phyloP scores from a whole-genome alignment of 441 rosid genomes.

The Theobroma grandiflorum region DNA sequence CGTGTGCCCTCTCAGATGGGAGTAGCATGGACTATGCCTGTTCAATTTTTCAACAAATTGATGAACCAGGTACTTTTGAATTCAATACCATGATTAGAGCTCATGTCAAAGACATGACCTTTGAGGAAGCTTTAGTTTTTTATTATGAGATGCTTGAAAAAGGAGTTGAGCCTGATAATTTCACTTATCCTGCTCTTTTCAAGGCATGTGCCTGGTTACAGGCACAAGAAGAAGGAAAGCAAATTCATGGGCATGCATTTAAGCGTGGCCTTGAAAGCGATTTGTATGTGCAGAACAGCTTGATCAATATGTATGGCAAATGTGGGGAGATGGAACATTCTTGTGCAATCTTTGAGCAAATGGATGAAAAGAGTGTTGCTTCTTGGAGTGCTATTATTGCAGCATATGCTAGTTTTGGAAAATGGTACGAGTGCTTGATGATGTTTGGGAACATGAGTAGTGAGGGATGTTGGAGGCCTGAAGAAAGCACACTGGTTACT shows the following conservation, averaged over 20 bases:
- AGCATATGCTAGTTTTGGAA: slow-evolving; percentile 48
- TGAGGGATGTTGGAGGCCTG: slow-evolving; percentile 49
- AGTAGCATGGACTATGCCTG: slow-evolving; percentile 73
- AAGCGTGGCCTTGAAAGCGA: slow-evolving; percentile 44
- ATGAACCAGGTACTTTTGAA: slow-evolving; percentile 65
- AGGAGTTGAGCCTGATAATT: slow-evolving; percentile 63
- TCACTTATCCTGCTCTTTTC: slow-evolving; percentile 48
- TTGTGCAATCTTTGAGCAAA: slow-evolving; percentile 40
- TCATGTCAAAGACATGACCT: slow-evolving; percentile 44
- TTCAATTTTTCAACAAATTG: slow-evolving; percentile 56
- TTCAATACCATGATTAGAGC: slow-evolving; percentile 67
- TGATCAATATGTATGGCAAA: slow-evolving; percentile 52
- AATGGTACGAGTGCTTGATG: slow-evolving; percentile 34
- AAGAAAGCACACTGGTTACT: slow-evolving; percentile 62
- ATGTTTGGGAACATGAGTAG: slow-evolving; percentile 41
- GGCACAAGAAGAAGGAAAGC: slow-evolving; percentile 52
- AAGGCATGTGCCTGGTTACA: slow-evolving; percentile 38
- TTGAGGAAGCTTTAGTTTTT: slow-evolving; percentile 52
- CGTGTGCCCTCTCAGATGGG: slow-evolving; percentile 72
- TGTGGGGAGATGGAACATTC: slow-evolving; percentile 43
- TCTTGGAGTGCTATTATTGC: slow-evolving; percentile 77
- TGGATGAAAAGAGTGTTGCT: slow-evolving; percentile 53
- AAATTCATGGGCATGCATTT: slow-evolving; percentile 48
- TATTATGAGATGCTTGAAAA: slow-evolving; percentile 65
- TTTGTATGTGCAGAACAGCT: slow-evolving; percentile 46